Base-by-base conservation (phyloP, 768 basidiomycete species). In the Ramaria sp. region DNA sequence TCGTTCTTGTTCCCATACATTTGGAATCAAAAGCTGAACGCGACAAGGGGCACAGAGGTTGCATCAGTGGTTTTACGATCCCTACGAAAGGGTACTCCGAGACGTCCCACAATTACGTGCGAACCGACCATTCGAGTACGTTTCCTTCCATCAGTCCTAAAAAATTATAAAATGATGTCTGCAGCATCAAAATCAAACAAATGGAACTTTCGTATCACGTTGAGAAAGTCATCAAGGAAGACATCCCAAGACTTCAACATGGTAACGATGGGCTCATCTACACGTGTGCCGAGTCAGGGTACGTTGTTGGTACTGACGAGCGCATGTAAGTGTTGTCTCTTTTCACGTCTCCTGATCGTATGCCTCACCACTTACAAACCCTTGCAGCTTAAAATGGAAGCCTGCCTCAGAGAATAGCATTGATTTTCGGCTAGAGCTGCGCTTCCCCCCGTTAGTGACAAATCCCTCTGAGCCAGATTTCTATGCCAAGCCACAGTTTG, bases 381-480 rank as follows among this genome's bases (percentile, higher is more conserved):
- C 17, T 30, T 20, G 30, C 63, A 98, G 95, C 61, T 70, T 99
- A 65, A 99, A 99, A 70, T 99, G 96, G 96, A 99, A 99, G 69
- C 93, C 94, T 1, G 93, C 96, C 0, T 89, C 87, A 1, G 95
- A 98, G 67, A 99, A 99, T 68, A 94, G 93, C 1, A 86, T 98
- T 64, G 96, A 99, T 69, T 98, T 99, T 76, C 91, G 92, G 68
- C 84, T 98, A 30, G 80, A 93, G 50, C 74, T 99, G n/a, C 85
- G 91, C 33, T 99, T 98, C 68, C 93, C 95, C 0, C 81, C 91
- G 1, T 68, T 71, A 3, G 66, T 67, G 15, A 70, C 71, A 22
- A 69, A 83, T 52, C 75, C 80, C 0, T 63, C 71, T 7, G 70
- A 82, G 63, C 88, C 92, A 0, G 92, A 98, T 64, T 87, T 85